Evolutionary conservation across 257 asterid species (phyloP).

Genomic region (Haberlea rhodopensis): DNA sequence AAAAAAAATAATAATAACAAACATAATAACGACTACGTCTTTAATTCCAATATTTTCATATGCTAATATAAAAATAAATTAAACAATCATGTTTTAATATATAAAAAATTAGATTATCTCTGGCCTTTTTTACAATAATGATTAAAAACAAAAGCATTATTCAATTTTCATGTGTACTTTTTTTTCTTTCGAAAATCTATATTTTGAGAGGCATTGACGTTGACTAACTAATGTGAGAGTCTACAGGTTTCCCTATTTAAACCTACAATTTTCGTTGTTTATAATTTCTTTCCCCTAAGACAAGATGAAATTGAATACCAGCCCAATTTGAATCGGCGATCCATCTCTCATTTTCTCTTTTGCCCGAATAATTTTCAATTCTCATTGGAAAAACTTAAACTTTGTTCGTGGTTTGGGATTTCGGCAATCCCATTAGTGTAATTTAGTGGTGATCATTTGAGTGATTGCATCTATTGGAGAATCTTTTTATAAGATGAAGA

Average conservation of each 20-base stretch:
- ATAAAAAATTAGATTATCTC: too few species aligned
- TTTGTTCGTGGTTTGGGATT: not conserved
- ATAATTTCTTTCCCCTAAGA: not conserved
- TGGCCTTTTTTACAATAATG: too few species aligned
- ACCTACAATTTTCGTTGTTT: not conserved
- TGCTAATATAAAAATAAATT: too few species aligned
- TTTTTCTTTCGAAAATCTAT: too few species aligned
- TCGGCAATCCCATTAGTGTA: not conserved
- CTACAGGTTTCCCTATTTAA: not conserved
- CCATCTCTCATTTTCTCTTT: not conserved
- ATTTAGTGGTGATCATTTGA: slow-evolving; percentile 17
- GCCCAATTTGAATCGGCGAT: slow-evolving; percentile 4
- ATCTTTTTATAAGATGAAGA: slow-evolving; percentile 48
- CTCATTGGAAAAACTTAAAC: not conserved
- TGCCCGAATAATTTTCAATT: not conserved
- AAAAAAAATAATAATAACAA: too few species aligned
- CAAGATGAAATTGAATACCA: slow-evolving; percentile 1
- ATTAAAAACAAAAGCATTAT: too few species aligned
- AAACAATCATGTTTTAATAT: too few species aligned
- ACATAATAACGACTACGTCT: too few species aligned
- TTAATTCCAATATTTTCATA: too few species aligned
- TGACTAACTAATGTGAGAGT: not conserved
- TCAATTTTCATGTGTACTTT: too few species aligned
- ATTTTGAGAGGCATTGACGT: not conserved
- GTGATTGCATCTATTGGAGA: slow-evolving; percentile 17